Evolutionary conservation across 495 filamentous ascomycete species (phyloP).

Genomic region (Podospora pseudocomata): DNA sequence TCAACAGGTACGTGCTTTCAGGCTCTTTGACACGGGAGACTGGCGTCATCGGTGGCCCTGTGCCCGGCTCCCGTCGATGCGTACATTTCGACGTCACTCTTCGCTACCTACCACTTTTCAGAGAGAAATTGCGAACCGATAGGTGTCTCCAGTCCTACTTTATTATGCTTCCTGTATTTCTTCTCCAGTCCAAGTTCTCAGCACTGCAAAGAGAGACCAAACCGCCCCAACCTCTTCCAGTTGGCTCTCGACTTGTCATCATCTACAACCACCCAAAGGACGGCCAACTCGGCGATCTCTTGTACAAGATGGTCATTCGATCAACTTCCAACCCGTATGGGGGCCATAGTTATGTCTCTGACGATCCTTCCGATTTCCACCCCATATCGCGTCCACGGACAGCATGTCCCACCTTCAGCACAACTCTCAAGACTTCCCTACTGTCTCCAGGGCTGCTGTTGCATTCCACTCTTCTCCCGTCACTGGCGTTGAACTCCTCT

Average conservation of each 20-base stretch:
- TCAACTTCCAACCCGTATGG: slow-evolving; percentile 20
- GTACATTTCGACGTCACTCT: neutral
- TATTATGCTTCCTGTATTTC: neutral
- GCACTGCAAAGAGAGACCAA: neutral
- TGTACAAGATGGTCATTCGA: neutral
- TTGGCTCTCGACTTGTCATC: neutral
- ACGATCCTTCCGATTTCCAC: neutral
- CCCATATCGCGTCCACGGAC: neutral
- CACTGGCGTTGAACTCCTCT: slow-evolving; percentile 43
- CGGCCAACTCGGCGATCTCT: neutral
- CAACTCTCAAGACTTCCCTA: slow-evolving; percentile 35
- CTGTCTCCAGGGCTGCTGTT: slow-evolving; percentile 46
- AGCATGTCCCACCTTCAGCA: neutral
- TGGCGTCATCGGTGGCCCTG: neutral
- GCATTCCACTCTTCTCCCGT: slow-evolving; percentile 48
- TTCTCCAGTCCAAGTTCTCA: neutral
- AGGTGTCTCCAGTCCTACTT: neutral
- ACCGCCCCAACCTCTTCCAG: neutral
- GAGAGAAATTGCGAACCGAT: neutral
- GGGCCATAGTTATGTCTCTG: slow-evolving; percentile 4
- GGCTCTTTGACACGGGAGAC: neutral
- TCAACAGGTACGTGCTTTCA: neutral
- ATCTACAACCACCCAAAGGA: too few relatives aligned
- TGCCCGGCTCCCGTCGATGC: neutral
- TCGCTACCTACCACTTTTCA: neutral